Evolutionary conservation across 495 filamentous ascomycete genomes (phyloP).

Genomic region (Parathielavia appendiculata): DNA sequence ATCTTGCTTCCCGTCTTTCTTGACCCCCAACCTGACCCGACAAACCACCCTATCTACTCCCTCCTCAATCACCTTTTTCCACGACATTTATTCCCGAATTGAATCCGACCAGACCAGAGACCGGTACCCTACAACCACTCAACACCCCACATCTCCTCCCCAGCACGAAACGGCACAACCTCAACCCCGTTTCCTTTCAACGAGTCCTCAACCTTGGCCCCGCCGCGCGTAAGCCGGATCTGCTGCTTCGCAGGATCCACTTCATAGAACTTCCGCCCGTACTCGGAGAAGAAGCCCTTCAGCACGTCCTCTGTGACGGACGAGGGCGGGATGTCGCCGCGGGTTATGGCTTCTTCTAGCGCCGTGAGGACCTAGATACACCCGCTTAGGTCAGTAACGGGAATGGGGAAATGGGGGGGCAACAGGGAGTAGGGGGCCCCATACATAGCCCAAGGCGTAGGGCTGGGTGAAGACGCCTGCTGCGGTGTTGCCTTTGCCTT

Average conservation of each 20-base stretch:
- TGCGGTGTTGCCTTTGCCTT: constrained; percentile 59
- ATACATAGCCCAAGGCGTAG: constrained; percentile 64
- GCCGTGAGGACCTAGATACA: constrained; percentile 51
- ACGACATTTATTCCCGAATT: not conserved
- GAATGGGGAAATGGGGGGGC: not conserved
- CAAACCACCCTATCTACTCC: not conserved
- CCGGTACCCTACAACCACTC: constrained; percentile 34
- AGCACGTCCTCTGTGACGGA: constrained; percentile 67
- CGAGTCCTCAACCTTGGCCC: constrained; percentile 27
- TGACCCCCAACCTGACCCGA: no score
- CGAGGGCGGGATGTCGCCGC: constrained; percentile 55
- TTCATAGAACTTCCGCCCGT: constrained; percentile 70
- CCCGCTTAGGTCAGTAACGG: not conserved
- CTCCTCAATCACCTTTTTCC: not conserved
- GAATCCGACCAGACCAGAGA: no score
- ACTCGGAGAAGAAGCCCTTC: constrained; percentile 67
- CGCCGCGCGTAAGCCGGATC: constrained; percentile 23
- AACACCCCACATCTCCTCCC: constrained; percentile 59
- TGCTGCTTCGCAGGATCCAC: constrained; percentile 14
- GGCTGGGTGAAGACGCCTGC: constrained; percentile 90
- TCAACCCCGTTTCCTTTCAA: constrained; percentile 46
- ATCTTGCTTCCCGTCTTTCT: no score
- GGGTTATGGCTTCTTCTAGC: constrained; percentile 62
- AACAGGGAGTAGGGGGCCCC: not conserved
- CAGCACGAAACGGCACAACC: constrained; percentile 66